Base-by-base conservation (phyloP, 2,329 filamentous ascomycete genomes). In the Hypoxylon sp. region DNA sequence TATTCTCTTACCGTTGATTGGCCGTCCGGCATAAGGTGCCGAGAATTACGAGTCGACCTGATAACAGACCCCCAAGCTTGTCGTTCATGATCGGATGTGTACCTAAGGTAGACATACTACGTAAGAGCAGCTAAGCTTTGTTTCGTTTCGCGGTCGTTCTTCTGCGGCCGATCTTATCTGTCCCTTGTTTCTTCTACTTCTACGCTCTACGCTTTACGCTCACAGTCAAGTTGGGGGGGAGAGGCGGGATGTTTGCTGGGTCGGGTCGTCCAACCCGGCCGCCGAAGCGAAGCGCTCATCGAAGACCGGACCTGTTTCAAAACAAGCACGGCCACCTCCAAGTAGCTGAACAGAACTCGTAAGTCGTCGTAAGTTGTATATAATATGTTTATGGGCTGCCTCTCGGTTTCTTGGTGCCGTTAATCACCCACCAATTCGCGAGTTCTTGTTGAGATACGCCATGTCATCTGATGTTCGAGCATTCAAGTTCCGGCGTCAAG, bases 61-160 rank as follows among this genome's bases (percentile, higher is more conserved):
- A 37, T 37, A 49, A 46, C 39, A 50, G 44, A 54, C 39, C 52
- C 41, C 32, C 6, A 46, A 13, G 5, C 22, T 13, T 13, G 17
- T 20, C 19, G 13, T 26, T 46, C 20, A 8, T 34, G 28, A 22
- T 43, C 30, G 17, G 24, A 54, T 51, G 34, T 53, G 19, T 37
- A 28, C 47, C n/a, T n/a, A n/a, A n/a, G n/a, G n/a, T n/a, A n/a
- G n/a, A 58, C n/a, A 49, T 46, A 54, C 20, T 15, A 52, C 53
- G 24, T 13, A 20, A 51, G 24, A 26, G n/a, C 49, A 34, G 41
- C 58, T 24, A 64, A 64, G 47, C 58, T 67, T 65, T 64, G 61
- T 67, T 67, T 65, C 58, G 61, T 62, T 67, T 64, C n/a, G 51
- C 34, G 64, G 64, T 43, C 57, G 6, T 59, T 39, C 20, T 56